Conservation (phyloP, 176 grass and related monocot genomes). For the Eleusine indica region DNA sequence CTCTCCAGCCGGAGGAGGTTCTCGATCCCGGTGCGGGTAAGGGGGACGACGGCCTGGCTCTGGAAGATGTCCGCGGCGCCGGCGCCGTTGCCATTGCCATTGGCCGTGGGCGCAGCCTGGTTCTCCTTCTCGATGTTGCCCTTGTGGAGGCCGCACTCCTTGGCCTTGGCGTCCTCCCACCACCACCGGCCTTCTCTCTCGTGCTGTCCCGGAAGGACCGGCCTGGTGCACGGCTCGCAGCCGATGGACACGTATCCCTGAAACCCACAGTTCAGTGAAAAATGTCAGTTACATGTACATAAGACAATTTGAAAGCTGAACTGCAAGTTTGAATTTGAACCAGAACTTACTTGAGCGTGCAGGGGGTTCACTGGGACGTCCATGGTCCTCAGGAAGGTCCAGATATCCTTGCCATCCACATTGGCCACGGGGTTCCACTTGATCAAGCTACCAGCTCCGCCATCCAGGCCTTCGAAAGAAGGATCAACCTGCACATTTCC, state of each 20-base stretch:
- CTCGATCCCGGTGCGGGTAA: slow-evolving; percentile 65
- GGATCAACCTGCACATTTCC: slow-evolving; percentile 65
- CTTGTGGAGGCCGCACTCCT: slow-evolving; percentile 98
- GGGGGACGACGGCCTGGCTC: slow-evolving; percentile 64
- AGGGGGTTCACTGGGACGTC: slow-evolving; percentile 88
- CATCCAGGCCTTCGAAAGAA: slow-evolving; percentile 71
- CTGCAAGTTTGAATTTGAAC: neutral
- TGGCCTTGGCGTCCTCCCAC: slow-evolving; percentile 97
- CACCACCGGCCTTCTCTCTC: slow-evolving; percentile 98
- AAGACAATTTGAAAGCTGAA: neutral
- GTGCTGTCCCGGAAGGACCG: slow-evolving; percentile 84
- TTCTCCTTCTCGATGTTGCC: slow-evolving; percentile 73
- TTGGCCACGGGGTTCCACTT: slow-evolving; percentile 97
- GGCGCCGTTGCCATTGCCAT: slow-evolving; percentile 64
- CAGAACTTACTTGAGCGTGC: slow-evolving; percentile 62
- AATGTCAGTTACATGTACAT: neutral
- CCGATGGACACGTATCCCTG: slow-evolving; percentile 95
- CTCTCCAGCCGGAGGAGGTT: slow-evolving; percentile 73
- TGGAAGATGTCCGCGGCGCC: slow-evolving; percentile 70
- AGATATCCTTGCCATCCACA: slow-evolving; percentile 86
- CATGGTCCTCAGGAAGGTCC: slow-evolving; percentile 94
- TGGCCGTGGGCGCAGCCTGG: slow-evolving; percentile 45
- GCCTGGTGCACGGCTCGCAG: slow-evolving; percentile 96
- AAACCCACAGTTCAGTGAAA: neutral
- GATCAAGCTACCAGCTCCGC: slow-evolving; percentile 76